Conservation (phyloP, 768 basidiomycete species). For the Boletus sp. region DNA sequence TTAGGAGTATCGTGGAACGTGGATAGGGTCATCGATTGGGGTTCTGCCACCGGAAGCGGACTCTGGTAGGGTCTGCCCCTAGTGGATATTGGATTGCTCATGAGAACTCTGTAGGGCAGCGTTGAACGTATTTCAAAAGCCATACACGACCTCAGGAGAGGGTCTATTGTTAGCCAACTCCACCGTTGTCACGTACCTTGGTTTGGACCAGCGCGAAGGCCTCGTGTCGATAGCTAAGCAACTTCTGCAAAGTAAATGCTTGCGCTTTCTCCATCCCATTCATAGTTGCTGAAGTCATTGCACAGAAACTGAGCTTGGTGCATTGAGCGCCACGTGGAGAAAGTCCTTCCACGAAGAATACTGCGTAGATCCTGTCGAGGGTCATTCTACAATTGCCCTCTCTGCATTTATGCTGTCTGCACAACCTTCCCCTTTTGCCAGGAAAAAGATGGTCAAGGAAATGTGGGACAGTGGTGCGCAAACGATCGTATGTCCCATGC, state of each 20-base stretch:
- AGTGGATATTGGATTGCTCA: constrained; percentile 5
- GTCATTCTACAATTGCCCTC: constrained; percentile 60
- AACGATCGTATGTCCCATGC: constrained; percentile 51
- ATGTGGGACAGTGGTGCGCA: constrained; percentile 93
- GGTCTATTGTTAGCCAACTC: constrained; percentile 43
- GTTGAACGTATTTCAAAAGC: constrained; percentile 57
- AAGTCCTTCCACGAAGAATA: constrained; percentile 53
- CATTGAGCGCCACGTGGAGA: constrained; percentile 49
- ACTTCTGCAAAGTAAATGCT: constrained; percentile 50
- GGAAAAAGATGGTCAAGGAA: constrained; percentile 67
- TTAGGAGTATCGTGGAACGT: constrained; percentile 60
- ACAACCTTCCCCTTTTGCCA: constrained; percentile 54
- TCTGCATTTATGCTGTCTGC: constrained; percentile 87
- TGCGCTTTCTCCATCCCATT: not conserved
- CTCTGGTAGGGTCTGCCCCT: constrained; percentile 57
- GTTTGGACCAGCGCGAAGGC: constrained; percentile 75
- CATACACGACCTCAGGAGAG: constrained; percentile 26
- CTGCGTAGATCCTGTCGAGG: constrained; percentile 38
- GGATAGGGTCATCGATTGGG: constrained; percentile 76
- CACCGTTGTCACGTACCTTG: constrained; percentile 59
- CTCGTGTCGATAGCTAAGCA: constrained; percentile 64
- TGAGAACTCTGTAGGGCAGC: constrained; percentile 52
- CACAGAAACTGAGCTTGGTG: constrained; percentile 47
- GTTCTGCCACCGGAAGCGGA: constrained; percentile 76
- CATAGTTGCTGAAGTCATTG: constrained; percentile 9